These are phyloP conservation scores for Aspergillus pseudonomiae DNA, from an alignment of 2,329 filamentous ascomycete species.

Conservation along the genomic window DNA sequence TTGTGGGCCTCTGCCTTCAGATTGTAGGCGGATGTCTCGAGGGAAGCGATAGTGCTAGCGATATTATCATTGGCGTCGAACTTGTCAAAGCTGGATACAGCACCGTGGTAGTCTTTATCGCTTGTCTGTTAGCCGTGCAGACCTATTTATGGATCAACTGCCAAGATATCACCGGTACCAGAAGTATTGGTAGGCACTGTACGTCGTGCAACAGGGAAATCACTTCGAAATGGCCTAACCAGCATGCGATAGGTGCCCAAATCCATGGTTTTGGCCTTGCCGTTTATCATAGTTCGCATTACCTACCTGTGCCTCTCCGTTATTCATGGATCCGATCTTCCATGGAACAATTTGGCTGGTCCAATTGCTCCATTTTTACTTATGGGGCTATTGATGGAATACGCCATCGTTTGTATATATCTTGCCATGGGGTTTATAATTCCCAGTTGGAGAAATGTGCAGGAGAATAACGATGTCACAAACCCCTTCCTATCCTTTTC, in stretches of 20 bases:
- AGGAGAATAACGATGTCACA: background rate
- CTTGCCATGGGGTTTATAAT: slow-evolving; percentile 18
- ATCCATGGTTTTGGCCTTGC: slow-evolving; percentile 19
- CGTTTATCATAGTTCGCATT: slow-evolving; percentile 27
- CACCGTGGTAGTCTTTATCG: slow-evolving; percentile 22
- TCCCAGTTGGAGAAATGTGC: background rate
- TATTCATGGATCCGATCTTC: slow-evolving; percentile 13
- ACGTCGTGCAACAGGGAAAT: slow-evolving; percentile 1
- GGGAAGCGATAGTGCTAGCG: slow-evolving; percentile 20
- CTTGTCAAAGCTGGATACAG: slow-evolving; percentile 28
- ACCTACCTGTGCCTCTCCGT: slow-evolving; percentile 28
- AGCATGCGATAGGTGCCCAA: slow-evolving; percentile 17
- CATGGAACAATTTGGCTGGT: slow-evolving; percentile 24
- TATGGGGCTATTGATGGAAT: slow-evolving; percentile 27
- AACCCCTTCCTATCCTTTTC: too few species aligned
- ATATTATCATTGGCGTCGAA: slow-evolving; percentile 16
- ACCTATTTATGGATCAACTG: slow-evolving; percentile 23
- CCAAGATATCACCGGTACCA: slow-evolving; percentile 12
- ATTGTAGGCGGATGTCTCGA: slow-evolving; percentile 23
- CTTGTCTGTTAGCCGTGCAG: slow-evolving; percentile 21
- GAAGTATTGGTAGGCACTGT: slow-evolving; percentile 7
- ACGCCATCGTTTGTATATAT: slow-evolving; percentile 22
- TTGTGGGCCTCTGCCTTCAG: slow-evolving; percentile 22
- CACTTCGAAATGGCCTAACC: background rate
- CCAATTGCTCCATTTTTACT: slow-evolving; percentile 25